Evolutionary conservation across 2,329 filamentous ascomycete species (phyloP), one percentile per base, ranked within the genome.

Genomic region (Alternaria angustiovoidea): DNA sequence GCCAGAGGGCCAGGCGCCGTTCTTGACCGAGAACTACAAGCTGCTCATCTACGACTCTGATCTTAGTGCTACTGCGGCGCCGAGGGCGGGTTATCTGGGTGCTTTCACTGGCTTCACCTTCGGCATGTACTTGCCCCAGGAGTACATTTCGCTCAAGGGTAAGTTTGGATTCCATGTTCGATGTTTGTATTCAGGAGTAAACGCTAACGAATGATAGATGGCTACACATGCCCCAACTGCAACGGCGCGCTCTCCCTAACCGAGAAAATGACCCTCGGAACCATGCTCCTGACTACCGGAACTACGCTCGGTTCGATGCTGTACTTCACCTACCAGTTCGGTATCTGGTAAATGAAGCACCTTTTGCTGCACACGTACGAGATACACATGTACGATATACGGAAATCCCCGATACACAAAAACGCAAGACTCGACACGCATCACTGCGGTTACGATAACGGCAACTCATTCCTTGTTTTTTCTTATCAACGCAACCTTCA

Each of bases 11-110:
- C 67, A 75, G 59, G 58, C 78, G 8, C 84, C 84, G 7, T 79
- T 89, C 54, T 75, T 88, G 36, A 82, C 79, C 8, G 87, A 87
- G 47, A 87, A 83, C 44, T 91, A 90, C 75, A 90, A 87, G 1
- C 80, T 91, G 42, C 79, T 88, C 56, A 83, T 91, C 57, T 86
- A 88, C 69, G 88, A 91, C 74, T 81, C 85, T 7, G 79, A 81
- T 28, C 82, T 82, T 62, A 83, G 81, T 16, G 78, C 86, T 41
- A 85, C 78, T 20, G 85, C 86, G 5, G 78, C 81, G 18, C 78
- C 87, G 2, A 74, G 72, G 14, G 80, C 88, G 0, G 88, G 88
- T 6, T 83, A 88, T 69, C 74, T 91, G 43, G 81, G 78, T 16
- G 79, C 82, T 2, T 84, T 80, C 69, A 81, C 80, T 57, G 80